Base-by-base conservation (phyloP, 2,329 filamentous ascomycete species). In the Blastomyces emzantsi region DNA sequence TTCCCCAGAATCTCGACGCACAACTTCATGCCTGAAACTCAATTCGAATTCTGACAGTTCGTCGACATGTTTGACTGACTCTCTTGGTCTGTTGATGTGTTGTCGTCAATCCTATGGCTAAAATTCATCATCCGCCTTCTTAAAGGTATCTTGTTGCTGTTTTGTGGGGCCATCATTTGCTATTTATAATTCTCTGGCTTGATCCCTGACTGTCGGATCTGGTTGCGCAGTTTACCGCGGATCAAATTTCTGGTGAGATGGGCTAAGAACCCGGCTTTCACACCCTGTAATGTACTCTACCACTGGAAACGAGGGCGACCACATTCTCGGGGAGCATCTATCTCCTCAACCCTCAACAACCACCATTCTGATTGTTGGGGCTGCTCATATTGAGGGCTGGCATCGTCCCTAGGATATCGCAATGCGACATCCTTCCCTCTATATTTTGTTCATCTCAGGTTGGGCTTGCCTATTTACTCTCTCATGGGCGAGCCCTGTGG, bases 191-290 rank as follows among this genome's bases (percentile, higher is more conserved):
- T 41, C 22, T 11, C 33, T 41, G 55, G 22, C 22, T 28, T 22
- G 36, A 57, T 57, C 36, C 55, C 36, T 41, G 55, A n/a, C 25
- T n/a, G n/a, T 43, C 55, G 43, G n/a, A 25, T 39, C 55, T 57
- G 15, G 13, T 22, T 57, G 33, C 9, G 13, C 9, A n/a, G 8
- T 25, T 57, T 41, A 22, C 19, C 36, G 4, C 36, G 13, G n/a
- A 57, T 57, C 36, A 8, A 43, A 11, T 43, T 57, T 43, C 9
- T 41, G 55, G 36, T 22, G n/a, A 41, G 2, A 28, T 33, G 19
- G 55, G 36, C 22, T 43, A 4, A 43, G 25, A 57, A 9, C n/a
- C 22, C 17, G 36, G 22, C 36, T 19, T 57, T 7, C 30, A 39
- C 52, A 60, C 28, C 13, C 7, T 60, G 36, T 8, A 43, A 41